Conservation (phyloP, 2,329 filamentous ascomycete genomes). For the Cytospora piceicola region DNA sequence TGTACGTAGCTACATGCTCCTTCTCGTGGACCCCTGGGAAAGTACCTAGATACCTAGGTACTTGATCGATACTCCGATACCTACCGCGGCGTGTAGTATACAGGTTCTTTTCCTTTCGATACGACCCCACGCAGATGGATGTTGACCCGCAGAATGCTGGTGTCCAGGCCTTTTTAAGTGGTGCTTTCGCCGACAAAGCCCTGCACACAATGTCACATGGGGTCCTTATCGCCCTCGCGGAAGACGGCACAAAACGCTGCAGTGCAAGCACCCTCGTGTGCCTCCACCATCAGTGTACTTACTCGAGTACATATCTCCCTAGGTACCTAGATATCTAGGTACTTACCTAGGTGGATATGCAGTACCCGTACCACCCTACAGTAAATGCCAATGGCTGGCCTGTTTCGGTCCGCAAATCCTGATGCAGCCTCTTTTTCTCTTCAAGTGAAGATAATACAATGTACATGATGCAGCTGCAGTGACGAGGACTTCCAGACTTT, state of each 20-base stretch:
- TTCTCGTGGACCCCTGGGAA: neutral
- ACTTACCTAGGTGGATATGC: too few relatives aligned
- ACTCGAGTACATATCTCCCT: neutral
- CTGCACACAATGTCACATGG: slow-evolving; percentile 2
- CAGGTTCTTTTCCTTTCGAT: neutral
- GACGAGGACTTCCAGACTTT: neutral
- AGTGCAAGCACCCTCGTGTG: neutral
- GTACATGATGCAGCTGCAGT: slow-evolving; percentile 1
- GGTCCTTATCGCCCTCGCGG: slow-evolving; percentile 1
- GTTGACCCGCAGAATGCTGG: neutral
- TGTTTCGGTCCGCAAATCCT: neutral
- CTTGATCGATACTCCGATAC: neutral
- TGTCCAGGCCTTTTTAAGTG: neutral
- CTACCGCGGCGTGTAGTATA: neutral
- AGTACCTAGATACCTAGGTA: neutral
- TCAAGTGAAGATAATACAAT: neutral
- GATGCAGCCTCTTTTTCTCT: neutral
- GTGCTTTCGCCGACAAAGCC: neutral
- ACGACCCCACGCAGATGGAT: neutral
- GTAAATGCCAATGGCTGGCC: neutral
- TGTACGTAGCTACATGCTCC: too few relatives aligned
- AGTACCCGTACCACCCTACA: neutral
- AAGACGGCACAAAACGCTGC: slow-evolving; percentile 3
- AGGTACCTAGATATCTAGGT: too few relatives aligned
- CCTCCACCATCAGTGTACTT: neutral